Conservation (phyloP, 148 eudicot genomes). For the Chenopodium suecicum region DNA sequence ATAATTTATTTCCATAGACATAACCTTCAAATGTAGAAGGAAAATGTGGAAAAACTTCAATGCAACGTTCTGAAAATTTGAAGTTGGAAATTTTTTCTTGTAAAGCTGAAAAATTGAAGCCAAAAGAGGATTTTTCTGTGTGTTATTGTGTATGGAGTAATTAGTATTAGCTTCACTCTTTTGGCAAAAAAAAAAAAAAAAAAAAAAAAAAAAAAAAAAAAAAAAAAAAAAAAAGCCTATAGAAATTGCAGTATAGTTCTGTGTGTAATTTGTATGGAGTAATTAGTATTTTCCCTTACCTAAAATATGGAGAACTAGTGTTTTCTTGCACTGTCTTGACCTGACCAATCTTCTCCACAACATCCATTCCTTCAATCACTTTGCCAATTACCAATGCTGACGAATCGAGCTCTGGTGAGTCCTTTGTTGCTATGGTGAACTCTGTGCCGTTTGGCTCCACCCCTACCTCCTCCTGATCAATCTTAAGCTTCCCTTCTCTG, state of each 20-base stretch:
- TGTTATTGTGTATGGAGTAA: neutral
- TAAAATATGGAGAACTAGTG: conserved; percentile 87
- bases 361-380: conserved; percentile 87
- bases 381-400: conserved; percentile 73
- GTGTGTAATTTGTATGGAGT: neutral
- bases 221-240: neutral
- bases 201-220: too few species aligned
- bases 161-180: neutral
- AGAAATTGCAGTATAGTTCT: neutral
- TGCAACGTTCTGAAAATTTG: too few species aligned
- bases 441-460: conserved; percentile 86
- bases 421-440: conserved; percentile 59
- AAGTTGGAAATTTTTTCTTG: too few species aligned
- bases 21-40: neutral
- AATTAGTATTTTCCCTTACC: conserved; percentile 36
- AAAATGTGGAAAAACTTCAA: neutral
- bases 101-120: neutral
- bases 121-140: neutral
- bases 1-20: too few species aligned
- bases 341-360: conserved; percentile 62
- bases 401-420: conserved; percentile 75
- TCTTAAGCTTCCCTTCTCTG: conserved; percentile 66
- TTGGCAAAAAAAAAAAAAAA: too few species aligned
- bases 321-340: conserved; percentile 93
- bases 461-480: conserved; percentile 77